A percentile compares a stretch with the other conserved stretches of the same genome.
Conservation (phyloP, 2,329 filamentous ascomycete genomes). For the Passalora sequoiae region DNA sequence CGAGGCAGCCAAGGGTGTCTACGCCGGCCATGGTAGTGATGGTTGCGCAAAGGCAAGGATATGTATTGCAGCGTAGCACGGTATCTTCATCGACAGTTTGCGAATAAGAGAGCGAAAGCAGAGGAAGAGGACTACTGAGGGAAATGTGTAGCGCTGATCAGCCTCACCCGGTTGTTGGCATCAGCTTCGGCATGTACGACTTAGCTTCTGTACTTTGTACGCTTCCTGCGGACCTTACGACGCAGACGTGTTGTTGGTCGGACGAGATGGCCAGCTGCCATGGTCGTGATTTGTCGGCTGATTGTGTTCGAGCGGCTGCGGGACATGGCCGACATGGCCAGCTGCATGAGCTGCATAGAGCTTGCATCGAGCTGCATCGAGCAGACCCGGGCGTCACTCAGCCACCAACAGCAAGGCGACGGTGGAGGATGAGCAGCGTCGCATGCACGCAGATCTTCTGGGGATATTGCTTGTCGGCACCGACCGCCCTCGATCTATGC, state of each 20-base stretch:
- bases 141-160: background rate
- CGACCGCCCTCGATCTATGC: conserved; percentile 1
- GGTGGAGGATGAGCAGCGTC: background rate
- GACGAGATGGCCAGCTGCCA: background rate
- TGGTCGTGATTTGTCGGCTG: background rate
- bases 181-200: background rate
- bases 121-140: background rate
- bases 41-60: background rate
- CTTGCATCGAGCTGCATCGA: background rate
- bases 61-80: background rate
- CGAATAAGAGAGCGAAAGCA: background rate
- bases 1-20: conserved; percentile 39
- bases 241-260: too few relatives aligned
- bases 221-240: background rate
- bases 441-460: background rate
- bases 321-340: too few relatives aligned
- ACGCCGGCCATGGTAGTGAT: conserved; percentile 20
- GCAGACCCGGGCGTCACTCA: background rate
- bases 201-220: background rate
- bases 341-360: background rate
- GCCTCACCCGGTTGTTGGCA: background rate
- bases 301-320: background rate
- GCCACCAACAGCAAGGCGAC: conserved; percentile 1
- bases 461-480: conserved; percentile 1
- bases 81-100: background rate